Base-by-base conservation (phyloP, 257 asterid species). In the Datura wrightii region DNA sequence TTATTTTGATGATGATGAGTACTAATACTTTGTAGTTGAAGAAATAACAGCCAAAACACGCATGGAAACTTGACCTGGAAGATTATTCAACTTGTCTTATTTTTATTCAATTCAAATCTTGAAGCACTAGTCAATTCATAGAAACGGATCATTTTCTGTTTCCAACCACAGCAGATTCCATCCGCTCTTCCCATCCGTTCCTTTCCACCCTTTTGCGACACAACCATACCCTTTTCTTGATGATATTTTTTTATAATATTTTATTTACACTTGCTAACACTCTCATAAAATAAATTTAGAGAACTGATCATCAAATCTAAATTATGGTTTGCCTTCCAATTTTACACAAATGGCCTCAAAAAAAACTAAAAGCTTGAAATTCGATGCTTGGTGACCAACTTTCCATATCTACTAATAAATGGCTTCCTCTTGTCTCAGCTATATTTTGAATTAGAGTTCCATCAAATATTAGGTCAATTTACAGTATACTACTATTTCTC, bases 41-140 rank as follows among this genome's bases (percentile, higher is more conserved):
- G 31, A 24, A 24, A 24, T 24, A 24, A 24, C 31, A 24, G 31
- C 31, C 31, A 24, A 1, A 24, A 24, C 31, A 39, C 53, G 53
- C 24, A 15, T 16, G 19, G 9, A 6, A 56, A 56, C 52, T 91
- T 91, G 90, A 82, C 92, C 88, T 89, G 18, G 86, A 91, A 89
- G 92, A 70, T 16, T 83, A 70, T 24, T 24, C 31, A 24, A 24
- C 31, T 24, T 24, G 31, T 24, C 31, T 24, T 24, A 55, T 55
- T 55, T 55, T 55, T 86, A 15, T 90, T 69, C 72, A 78, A 15
- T 90, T 69, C 72, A 78, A 88, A 50, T 87, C 90, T 79, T 90
- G 55, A 90, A 88, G 92, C 80, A 84, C 83, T 84, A 76, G 86
- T 5, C 79, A 14, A 50, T 54, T 56, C 62, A 4, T 14, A 55